Evolutionary conservation across 768 basidiomycete species (phyloP), one percentile per base, ranked within the genome.

Genomic region (Suillus spraguei): DNA sequence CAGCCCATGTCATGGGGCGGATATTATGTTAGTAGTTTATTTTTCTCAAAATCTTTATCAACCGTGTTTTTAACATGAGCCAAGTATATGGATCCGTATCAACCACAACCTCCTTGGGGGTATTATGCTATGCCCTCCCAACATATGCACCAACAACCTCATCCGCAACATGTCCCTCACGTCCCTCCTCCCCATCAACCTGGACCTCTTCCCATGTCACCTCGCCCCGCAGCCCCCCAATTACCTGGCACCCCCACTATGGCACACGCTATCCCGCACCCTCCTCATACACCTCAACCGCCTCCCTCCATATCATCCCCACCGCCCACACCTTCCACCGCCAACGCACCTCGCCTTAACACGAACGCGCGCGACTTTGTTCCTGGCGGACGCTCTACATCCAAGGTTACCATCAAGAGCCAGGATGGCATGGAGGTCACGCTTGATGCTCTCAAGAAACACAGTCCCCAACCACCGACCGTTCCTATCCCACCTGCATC

Each of bases 231-330:
- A 39, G 80, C 83, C 56, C 79, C 78, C 14, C 77, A 69, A 56
- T 69, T 89, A 20, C 87, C 90, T 14, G 85, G 84, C 36, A 92
- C 91, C 1, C 89, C 91, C n/a, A 89, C 87, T 2, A 78, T 84
- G 61, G 61, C 85, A 3, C 90, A 88, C 62, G 83, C 90, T 20
- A 72, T 83, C 39, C 84, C 87, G 11, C 72, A 77, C 54, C 70
- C 79, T 6, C 67, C 70, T 8, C 83, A 85, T 68, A 77, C 80
- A 16, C 47, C 82, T 17, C 82, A 86, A 36, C 84, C 83, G 0
- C 77, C 83, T 44, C 75, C 80, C 67, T 68, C 72, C 49, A 73
- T 79, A 22, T 77, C 89, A 13, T 83, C 88, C 0, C 88, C 89
- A 5, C 87, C 90, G 28, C 83, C 89, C 3, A 90, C 91, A 6